Base-by-base conservation (phyloP, 2,329 filamentous ascomycete species). In the Cercospora zeae-maydis region DNA sequence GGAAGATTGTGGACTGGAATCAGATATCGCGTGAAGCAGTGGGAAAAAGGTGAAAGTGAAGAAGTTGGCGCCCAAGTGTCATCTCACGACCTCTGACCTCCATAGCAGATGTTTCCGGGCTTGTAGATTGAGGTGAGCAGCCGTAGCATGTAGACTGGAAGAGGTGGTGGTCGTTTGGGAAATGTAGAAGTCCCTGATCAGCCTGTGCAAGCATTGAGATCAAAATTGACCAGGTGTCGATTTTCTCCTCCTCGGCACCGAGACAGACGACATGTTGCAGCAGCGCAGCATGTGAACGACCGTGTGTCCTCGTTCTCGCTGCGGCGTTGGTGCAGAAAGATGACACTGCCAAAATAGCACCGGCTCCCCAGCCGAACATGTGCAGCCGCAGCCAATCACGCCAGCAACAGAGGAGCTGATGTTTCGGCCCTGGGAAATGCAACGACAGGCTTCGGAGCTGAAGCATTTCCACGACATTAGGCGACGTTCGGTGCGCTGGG, bases 391-490 rank as follows among this genome's bases (percentile, higher is more conserved):
- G 42, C 57, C 57, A 59, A 59, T 59, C 30, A 59, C 5, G 31
- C 33, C 8, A 19, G 39, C 45, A 21, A 27, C 10, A 36, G 30
- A 51, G 56, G 9, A 36, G 57, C 34, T 59, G 57, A 59, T 59
- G 57, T 45, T 30, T 58, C 54, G 54, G 54, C 33, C 19, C 54
- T 33, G 56, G 56, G 37, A 47, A 30, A 49, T 58, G 27, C 49
- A 19, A 59, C 31, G 31, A 52, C 57, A 59, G 45, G 16, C 57
- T 59, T 59, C 57, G 57, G 57, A 59, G 31, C 31, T 59, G 57
- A 39, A 59, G 57, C 57, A 59, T 10, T 51, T 52, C 24, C 31
- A 49, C 57, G 45, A 34, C 49, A 53, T 53, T 53, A 34, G 49
- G 30, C 49, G 49, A 34, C 30, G 49, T 16, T 53, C 27, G 33